Conservation (phyloP, 1,284 basidiomycete genomes). For the Agroathelia rolfsii region DNA sequence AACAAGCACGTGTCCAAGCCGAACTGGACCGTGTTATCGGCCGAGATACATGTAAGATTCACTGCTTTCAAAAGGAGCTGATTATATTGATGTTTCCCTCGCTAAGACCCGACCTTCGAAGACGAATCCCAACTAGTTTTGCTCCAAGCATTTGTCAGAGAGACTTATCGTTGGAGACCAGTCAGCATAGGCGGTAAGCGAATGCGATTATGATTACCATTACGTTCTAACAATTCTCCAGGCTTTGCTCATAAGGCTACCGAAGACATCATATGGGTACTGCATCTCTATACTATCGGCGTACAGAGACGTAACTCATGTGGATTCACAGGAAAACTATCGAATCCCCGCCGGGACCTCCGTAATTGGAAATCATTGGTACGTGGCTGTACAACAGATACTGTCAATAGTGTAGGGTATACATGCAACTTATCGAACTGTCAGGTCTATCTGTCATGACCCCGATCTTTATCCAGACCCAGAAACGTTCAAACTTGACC, state of each 20-base stretch:
- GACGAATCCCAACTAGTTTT: constrained; percentile 43
- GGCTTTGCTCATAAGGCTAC: constrained; percentile 49
- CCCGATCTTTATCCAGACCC: constrained; percentile 47
- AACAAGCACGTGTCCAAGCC: constrained; percentile 43
- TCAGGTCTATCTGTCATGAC: constrained; percentile 44
- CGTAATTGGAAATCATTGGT: constrained; percentile 58
- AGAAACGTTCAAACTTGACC: constrained; percentile 44
- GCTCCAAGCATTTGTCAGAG: constrained; percentile 51
- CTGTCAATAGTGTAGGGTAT: constrained; percentile 1
- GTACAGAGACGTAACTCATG: not conserved
- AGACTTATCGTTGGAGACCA: constrained; percentile 57
- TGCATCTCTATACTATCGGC: too few relatives aligned
- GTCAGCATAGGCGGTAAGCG: constrained; percentile 37
- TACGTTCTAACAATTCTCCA: constrained; percentile 10
- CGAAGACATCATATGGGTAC: constrained; percentile 49
- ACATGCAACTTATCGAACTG: constrained; percentile 2
- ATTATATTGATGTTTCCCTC: not conserved
- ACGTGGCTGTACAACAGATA: constrained; percentile 1
- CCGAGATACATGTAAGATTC: constrained; percentile 31
- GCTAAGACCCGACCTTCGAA: constrained; percentile 36
- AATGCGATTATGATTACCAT: not conserved
- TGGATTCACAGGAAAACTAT: constrained; percentile 32
- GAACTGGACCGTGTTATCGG: constrained; percentile 56
- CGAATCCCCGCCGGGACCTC: constrained; percentile 49
- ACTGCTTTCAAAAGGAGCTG: constrained; percentile 9